Base-by-base conservation (phyloP, 495 filamentous ascomycete species). In the Penicillium pulvis region DNA sequence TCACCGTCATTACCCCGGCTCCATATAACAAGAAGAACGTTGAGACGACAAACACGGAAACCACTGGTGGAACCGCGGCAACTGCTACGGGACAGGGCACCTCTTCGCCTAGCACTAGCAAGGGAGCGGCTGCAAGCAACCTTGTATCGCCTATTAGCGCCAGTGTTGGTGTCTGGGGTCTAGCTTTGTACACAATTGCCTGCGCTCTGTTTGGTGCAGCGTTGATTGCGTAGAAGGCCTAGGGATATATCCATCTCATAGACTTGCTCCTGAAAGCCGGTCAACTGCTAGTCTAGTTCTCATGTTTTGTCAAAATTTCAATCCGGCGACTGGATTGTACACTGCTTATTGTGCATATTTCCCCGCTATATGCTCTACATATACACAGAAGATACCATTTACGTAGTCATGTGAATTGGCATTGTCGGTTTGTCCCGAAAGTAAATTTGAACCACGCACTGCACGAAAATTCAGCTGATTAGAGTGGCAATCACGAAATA, bases 1-100 rank as follows among this genome's bases (percentile, higher is more conserved):
- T 41, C 17, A 41, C 50, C 10, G 50, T 41, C 19, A 52, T 52
- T 41, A 41, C 50, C n/a, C 50, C 50, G 6, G 50, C 17, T 36
- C 50, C 50, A 41, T 52, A 41, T 26, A 52, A 52, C 50, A n/a
- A 20, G 50, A 52, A 41, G 20, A 41, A 41, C 20, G 50, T 17
- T 6, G 33, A 20, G n/a, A 33, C 30, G 23, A 41, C 33, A 23
- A 26, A 24, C 11, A 16, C 39, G 16, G 47, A 2, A 31, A 50
- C 26, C n/a, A 24, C 26, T 1, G 23, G 11, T 2, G 12, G 26
- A 16, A 16, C 47, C 3, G 26, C 31, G 3, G 31, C 6, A 7
- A 52, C 50, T 16, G 33, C 33, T 24, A 52, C 50, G 9, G 49
- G 28, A 23, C 16, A 35, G 9, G 23, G 33, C 17, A 24, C 31